A percentile compares a stretch with the other conserved stretches of the same genome.
These are phyloP conservation scores for Tetrahymena thermophila DNA, from an alignment of 73 alveolate species.

Conservation along the genomic window DNA sequence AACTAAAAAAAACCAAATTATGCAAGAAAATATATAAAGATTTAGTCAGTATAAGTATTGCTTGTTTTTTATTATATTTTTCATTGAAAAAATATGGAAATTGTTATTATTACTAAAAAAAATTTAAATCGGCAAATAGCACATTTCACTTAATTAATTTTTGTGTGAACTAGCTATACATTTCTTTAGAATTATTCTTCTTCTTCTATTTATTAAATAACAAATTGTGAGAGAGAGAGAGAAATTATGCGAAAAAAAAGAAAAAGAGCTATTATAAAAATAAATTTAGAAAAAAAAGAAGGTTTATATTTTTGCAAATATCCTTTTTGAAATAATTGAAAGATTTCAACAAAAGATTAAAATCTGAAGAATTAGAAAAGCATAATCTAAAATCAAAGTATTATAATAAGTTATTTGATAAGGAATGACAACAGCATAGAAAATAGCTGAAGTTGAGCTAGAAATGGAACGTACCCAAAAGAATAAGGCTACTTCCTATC, in stretches of 20 bases:
- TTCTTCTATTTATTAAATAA: background rate
- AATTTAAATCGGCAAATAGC: too few species aligned
- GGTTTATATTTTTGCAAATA: background rate
- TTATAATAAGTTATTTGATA: background rate
- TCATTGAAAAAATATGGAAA: too few species aligned
- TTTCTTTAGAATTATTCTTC: background rate
- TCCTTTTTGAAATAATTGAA: background rate
- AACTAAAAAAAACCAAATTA: too few species aligned
- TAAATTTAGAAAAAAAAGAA: background rate
- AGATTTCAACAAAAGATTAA: background rate
- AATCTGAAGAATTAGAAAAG: background rate
- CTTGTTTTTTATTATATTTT: too few species aligned
- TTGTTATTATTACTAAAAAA: too few species aligned
- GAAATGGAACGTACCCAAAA: conserved; percentile 98
- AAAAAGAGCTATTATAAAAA: background rate
- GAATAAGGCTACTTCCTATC: conserved; percentile 97
- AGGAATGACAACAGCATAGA: conserved; percentile 70
- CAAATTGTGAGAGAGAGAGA: background rate
- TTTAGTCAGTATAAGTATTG: background rate
- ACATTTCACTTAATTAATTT: too few species aligned
- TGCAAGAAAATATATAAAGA: background rate
- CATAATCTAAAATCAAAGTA: background rate
- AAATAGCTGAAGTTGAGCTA: conserved; percentile 88
- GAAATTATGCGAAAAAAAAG: background rate
- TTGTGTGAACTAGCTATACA: too few species aligned